Conservation (phyloP, 768 basidiomycete species). For the Hortiboletus campestris region DNA sequence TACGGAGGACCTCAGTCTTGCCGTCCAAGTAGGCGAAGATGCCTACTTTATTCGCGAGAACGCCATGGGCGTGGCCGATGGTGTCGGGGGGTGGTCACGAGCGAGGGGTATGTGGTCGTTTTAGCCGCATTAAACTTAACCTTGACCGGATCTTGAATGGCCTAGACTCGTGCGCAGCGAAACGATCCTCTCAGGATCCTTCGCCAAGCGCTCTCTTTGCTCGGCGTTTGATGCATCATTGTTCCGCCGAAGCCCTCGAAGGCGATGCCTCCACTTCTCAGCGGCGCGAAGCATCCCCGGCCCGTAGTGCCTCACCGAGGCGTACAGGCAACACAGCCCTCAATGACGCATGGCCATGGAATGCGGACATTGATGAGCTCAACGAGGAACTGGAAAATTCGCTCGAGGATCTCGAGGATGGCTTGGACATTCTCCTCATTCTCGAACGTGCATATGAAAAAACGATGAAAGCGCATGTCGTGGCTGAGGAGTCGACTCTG, state of each 20-base stretch:
- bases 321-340: slow-evolving; percentile 32
- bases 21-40: slow-evolving; percentile 88
- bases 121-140: slow-evolving; percentile 5
- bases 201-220: slow-evolving; percentile 63
- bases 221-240: slow-evolving; percentile 82
- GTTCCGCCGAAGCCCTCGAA: slow-evolving; percentile 52
- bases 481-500: slow-evolving; percentile 23
- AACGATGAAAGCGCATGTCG: slow-evolving; percentile 61
- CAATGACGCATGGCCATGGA: slow-evolving; percentile 31
- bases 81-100: slow-evolving; percentile 88
- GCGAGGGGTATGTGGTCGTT: slow-evolving; percentile 34
- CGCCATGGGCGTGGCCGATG: slow-evolving; percentile 93
- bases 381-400: slow-evolving; percentile 41
- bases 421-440: slow-evolving; percentile 64
- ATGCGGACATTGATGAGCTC: slow-evolving; percentile 40
- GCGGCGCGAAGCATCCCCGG: slow-evolving; percentile 34
- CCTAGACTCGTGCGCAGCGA: slow-evolving; percentile 21
- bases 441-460: slow-evolving; percentile 69
- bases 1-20: slow-evolving; percentile 41
- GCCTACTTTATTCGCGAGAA: slow-evolving; percentile 82
- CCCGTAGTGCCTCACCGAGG: slow-evolving; percentile 44
- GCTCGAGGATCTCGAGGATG: slow-evolving; percentile 66
- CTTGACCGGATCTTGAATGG: not conserved
- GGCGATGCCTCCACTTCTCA: slow-evolving; percentile 6
- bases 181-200: slow-evolving; percentile 37